These are phyloP conservation scores for Paracoccidioides brasiliensis DNA, from an alignment of 2,329 filamentous ascomycete species.

Conservation along the genomic window DNA sequence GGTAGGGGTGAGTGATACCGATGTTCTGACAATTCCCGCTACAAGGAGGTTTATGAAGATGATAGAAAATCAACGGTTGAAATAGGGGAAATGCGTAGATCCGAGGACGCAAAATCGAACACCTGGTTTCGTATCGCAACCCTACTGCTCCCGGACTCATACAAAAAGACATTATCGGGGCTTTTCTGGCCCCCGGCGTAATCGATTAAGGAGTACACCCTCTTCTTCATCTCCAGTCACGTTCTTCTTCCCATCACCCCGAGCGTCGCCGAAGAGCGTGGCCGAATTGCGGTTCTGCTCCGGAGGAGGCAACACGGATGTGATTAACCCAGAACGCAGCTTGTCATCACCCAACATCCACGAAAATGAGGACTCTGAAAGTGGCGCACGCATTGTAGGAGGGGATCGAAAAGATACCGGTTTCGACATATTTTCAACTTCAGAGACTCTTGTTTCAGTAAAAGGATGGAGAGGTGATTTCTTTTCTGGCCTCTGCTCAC, in stretches of 20 bases:
- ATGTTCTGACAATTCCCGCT: no score
- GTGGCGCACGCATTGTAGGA: constrained; percentile 24
- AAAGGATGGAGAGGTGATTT: not conserved
- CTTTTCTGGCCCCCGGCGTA: constrained; percentile 4
- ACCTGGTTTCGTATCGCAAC: no score
- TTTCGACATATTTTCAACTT: constrained; percentile 8
- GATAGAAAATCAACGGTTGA: not conserved
- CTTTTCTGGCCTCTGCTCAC: not conserved
- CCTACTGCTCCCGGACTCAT: not conserved
- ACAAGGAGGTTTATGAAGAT: no score
- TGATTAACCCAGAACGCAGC: constrained; percentile 34
- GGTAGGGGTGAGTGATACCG: no score
- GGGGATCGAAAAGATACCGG: constrained; percentile 15
- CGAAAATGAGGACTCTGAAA: constrained; percentile 36
- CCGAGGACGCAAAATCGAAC: no score
- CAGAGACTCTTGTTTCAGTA: not conserved
- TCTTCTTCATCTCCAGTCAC: constrained; percentile 22
- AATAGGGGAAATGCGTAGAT: no score
- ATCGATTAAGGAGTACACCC: constrained; percentile 26
- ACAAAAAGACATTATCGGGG: not conserved
- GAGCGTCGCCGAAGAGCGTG: constrained; percentile 18
- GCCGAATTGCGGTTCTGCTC: constrained; percentile 25
- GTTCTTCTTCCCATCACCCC: constrained; percentile 19
- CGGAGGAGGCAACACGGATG: constrained; percentile 31
- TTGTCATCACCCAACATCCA: constrained; percentile 38